phyloP scores from a whole-genome alignment of 768 basidiomycete species.

The Termitomyces sp. region DNA sequence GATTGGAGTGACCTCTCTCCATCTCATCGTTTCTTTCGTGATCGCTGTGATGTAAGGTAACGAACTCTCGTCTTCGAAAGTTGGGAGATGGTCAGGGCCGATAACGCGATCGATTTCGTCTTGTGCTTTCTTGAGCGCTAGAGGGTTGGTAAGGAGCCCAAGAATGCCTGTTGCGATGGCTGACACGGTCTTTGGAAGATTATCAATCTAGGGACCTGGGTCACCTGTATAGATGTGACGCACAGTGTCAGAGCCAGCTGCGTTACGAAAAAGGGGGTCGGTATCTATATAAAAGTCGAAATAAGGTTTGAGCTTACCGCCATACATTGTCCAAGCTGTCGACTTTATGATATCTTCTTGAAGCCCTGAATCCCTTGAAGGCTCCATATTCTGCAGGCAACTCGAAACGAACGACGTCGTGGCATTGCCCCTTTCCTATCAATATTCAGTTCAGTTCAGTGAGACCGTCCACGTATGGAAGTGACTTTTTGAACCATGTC shows the following conservation, averaged over 20 bases:
- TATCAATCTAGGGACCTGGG: background rate
- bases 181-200: conserved; percentile 18
- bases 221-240: background rate
- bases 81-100: conserved; percentile 22
- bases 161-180: conserved; percentile 21
- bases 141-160: conserved; percentile 24
- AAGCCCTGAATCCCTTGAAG: background rate
- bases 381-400: background rate
- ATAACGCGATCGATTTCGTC: conserved; percentile 26
- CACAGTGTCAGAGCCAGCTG: background rate
- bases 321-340: background rate
- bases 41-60: conserved; percentile 30
- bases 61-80: conserved; percentile 20
- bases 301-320: background rate
- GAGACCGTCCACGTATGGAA: background rate
- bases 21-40: conserved; percentile 27
- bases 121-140: conserved; percentile 24
- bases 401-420: background rate
- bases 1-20: conserved; percentile 19
- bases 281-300: background rate
- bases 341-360: background rate
- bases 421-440: background rate
- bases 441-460: background rate
- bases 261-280: background rate
- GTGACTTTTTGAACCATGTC: conserved; percentile 8